Base-by-base conservation (phyloP, 2,329 filamentous ascomycete genomes). In the Teratosphaeriaceae sp. region DNA sequence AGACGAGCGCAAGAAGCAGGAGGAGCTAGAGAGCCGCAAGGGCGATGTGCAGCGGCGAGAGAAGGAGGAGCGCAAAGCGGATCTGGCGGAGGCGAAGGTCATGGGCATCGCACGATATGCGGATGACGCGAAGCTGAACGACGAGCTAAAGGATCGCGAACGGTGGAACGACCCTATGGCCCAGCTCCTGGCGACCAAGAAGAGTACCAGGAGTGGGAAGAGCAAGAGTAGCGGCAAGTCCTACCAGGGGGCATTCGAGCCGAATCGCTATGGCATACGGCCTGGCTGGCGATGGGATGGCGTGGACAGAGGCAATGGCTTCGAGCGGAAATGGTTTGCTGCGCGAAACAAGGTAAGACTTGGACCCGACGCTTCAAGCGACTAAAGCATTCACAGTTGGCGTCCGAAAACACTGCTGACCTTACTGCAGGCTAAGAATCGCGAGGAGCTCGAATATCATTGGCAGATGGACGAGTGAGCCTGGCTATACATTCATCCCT, bases 231-330 rank as follows among this genome's bases (percentile, higher is more conserved):
- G 60, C 27, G 67, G 63, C 52, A 68, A 66, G 53, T 62, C 85
- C 3, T 98, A 97, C 62, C 70, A 80, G 47, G 92, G 90, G 0
- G 76, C 82, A 0, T 85, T 84, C 43, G 77, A 85, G 58, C 92
- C 92, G 34, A 98, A 98, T 72, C 76, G 92, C 16, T 97, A 97
- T 68, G 87, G 86, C 1, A 97, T 98, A 48, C 75, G 83, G 47
- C 92, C 92, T 0, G 94, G 92, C 0, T 88, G 94, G 69, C 74
- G 87, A 51, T 98, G 92, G 92, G 92, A 98, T 71, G 92, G 94
- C 5, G 92, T 98, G 15, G 92, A 98, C 71, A 75, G 92, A 52
- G 76, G 87, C 16, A 98, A 88, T 67, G 90, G 90, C 0, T 97
- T 96, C 62, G 92, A 98, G 69, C 84, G 79, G 49, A 84, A 96